A percentile compares a stretch with the other conserved stretches of the same genome.
phyloP scores from a whole-genome alignment of 2,329 filamentous ascomycete genomes.

The Nemania sp. region DNA sequence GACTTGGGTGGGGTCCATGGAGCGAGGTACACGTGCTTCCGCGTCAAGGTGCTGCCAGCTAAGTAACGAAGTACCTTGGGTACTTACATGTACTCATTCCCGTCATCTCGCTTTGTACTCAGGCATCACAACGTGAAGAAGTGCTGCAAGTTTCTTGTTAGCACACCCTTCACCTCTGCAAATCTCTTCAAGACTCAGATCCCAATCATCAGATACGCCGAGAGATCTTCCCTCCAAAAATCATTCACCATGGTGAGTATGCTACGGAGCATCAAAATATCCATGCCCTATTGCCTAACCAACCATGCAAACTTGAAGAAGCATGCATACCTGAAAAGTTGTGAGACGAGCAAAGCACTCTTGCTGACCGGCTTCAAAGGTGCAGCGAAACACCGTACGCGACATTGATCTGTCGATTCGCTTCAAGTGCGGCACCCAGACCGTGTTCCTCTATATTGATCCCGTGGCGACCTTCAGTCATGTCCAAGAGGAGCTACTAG shows the following conservation, averaged over 20 bases:
- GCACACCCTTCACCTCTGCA: constrained; percentile 1
- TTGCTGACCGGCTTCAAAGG: constrained; percentile 30
- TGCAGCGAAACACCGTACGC: constrained; percentile 25
- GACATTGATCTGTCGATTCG: constrained; percentile 59
- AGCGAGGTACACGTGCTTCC: constrained; percentile 17
- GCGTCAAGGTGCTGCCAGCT: constrained; percentile 5
- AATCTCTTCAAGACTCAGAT: background rate
- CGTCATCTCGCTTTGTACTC: too few relatives aligned
- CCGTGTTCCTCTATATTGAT: constrained; percentile 69
- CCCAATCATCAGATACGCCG: background rate
- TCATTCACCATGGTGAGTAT: constrained; percentile 19
- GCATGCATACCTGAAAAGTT: background rate
- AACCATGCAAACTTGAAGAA: background rate
- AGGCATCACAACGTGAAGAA: too few relatives aligned
- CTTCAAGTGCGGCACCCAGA: constrained; percentile 74
- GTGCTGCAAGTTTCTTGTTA: background rate
- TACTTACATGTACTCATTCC: too few relatives aligned
- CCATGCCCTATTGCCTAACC: too few relatives aligned
- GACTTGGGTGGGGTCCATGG: too few relatives aligned
- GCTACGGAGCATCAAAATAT: too few relatives aligned
- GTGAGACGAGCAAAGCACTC: background rate
- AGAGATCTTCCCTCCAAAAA: background rate
- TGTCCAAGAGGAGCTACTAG: constrained; percentile 63
- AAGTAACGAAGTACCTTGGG: too few relatives aligned
- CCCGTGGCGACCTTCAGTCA: constrained; percentile 59